phyloP scores from a whole-genome alignment of 2,329 filamentous ascomycete genomes.

The Geoglossum cookeanum region DNA sequence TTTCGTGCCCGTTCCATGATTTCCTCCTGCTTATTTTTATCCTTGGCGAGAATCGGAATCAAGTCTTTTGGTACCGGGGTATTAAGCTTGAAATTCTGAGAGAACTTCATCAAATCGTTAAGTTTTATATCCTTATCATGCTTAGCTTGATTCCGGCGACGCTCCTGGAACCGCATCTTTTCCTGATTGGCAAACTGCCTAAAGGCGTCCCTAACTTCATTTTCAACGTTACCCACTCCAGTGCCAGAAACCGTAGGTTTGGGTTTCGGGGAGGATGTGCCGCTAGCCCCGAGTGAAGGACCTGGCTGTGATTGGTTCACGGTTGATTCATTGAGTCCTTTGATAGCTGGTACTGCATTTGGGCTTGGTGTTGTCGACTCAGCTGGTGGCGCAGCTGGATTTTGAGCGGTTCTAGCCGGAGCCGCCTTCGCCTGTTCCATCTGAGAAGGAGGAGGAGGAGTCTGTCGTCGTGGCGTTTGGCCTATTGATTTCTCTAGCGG shows the following conservation, averaged over 20 bases:
- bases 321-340: neutral
- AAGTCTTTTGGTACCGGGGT: conserved; percentile 84
- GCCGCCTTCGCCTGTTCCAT: conserved; percentile 10
- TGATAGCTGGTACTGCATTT: conserved; percentile 13
- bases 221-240: conserved; percentile 39
- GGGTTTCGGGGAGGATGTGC: conserved; percentile 14
- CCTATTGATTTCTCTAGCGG: conserved; percentile 7
- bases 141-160: conserved; percentile 32
- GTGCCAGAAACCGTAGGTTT: conserved; percentile 22
- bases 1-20: conserved; percentile 70
- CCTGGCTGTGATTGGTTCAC: conserved; percentile 12
- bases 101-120: conserved; percentile 89
- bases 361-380: conserved; percentile 10
- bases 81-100: conserved; percentile 79
- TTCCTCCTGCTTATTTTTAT: conserved; percentile 81
- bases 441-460: neutral
- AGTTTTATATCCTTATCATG: conserved; percentile 81
- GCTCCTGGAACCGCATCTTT: conserved; percentile 39
- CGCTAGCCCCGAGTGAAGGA: conserved; percentile 7
- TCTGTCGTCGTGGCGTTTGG: neutral
- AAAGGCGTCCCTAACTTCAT: conserved; percentile 42
- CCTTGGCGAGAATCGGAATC: conserved; percentile 89
- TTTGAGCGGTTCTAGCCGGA: conserved; percentile 7
- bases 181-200: conserved; percentile 43
- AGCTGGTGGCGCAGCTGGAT: conserved; percentile 3